phyloP scores from a whole-genome alignment of 106 monocot genomes.

The Acanthochlamys bracteata region DNA sequence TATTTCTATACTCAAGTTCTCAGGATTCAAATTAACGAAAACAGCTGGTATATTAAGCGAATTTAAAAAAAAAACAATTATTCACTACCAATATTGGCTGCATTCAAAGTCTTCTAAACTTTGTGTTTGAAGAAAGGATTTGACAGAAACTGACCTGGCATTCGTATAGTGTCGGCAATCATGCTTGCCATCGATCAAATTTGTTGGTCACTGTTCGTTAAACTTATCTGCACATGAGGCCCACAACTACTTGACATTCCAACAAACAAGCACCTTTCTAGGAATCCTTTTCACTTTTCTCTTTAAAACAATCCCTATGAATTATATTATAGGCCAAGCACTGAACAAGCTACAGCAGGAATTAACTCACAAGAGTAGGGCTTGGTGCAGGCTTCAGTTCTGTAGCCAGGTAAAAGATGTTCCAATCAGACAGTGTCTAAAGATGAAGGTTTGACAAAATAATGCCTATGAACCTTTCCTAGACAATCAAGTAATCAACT shows the following conservation, averaged over 20 bases:
- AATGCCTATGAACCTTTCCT: too few relatives aligned
- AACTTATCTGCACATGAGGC: constrained; percentile 47
- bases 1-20: too few relatives aligned
- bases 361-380: background rate
- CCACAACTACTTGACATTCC: constrained; percentile 38
- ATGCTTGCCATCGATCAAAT: constrained; percentile 57
- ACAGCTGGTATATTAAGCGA: too few relatives aligned
- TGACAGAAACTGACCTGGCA: constrained; percentile 23
- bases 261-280: constrained; percentile 74
- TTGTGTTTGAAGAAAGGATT: background rate
- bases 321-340: background rate
- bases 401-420: too few relatives aligned
- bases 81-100: too few relatives aligned
- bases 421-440: too few relatives aligned
- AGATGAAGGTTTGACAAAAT: too few relatives aligned
- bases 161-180: constrained; percentile 81
- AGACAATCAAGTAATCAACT: too few relatives aligned
- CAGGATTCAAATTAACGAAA: too few relatives aligned
- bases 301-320: constrained; percentile 57
- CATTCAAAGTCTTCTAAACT: too few relatives aligned
- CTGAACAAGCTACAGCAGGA: background rate
- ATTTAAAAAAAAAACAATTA: too few relatives aligned
- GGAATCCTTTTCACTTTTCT: constrained; percentile 57
- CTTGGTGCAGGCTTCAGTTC: too few relatives aligned
- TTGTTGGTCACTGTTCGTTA: constrained; percentile 47